Base-by-base conservation (phyloP, 306 rosid species). In the Elaeagnus macrophylla region DNA sequence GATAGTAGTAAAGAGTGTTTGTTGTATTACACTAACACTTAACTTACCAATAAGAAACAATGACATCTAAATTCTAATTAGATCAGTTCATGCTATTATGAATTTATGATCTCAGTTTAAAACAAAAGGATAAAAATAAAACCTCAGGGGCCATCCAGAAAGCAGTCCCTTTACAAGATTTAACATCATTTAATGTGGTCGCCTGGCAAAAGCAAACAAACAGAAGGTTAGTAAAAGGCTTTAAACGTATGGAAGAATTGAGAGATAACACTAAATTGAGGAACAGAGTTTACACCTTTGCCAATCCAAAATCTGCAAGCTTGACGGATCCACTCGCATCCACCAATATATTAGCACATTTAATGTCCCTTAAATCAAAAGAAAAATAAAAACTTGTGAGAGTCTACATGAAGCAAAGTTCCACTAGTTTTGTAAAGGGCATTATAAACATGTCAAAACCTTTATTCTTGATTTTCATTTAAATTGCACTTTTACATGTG, bases 61-160 rank as follows among this genome's bases (percentile, higher is more conserved):
- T 25, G 32, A 25, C 32, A 25, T 25, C 38, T 16, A 16, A 12
- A 57, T 25, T 12, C 17, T 37, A 38, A 10, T 46, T 8, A 37
- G 16, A 37, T 10, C 4, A n/a, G 12, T 57, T 19, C 55, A 66
- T 6, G 43, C 9, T 51, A 55, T 49, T 40, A 58, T 39, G 51
- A 19, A 51, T 14, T 25, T 50, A 48, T 19, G 39, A 54, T 63
- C 72, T 48, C 5, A 12, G 0, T 55, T 62, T 49, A 41, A 40
- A 65, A 69, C 37, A 48, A 25, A 66, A 70, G 71, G 42, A 54
- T 50, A 12, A 66, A 67, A 65, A 66, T 57, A 83, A 80, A 71
- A 91, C 97, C 97, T 91, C 97, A 50, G 96, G 97, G 13, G 97
- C 96, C 97, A 91, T 91, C 97, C 97, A 91, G 70, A 62, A 84